Conservation (phyloP, 2,329 filamentous ascomycete genomes). For the Ceratocystiopsis brevicomis region DNA sequence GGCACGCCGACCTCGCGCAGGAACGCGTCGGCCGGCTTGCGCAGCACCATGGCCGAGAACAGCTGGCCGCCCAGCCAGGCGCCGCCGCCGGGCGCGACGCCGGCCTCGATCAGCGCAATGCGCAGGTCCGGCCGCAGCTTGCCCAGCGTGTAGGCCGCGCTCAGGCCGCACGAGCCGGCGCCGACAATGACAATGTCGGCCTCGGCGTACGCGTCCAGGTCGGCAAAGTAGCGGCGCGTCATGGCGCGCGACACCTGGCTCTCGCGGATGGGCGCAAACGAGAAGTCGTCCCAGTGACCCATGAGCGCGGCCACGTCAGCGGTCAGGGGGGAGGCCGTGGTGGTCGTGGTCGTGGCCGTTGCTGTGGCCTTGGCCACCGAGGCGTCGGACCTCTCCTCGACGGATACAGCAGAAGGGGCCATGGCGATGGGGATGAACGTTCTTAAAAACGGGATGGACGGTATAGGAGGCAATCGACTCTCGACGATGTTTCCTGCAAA, state of each 20-base stretch:
- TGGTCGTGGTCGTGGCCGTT: neutral
- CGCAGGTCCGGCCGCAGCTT: slow-evolving; percentile 74
- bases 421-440: slow-evolving; percentile 23
- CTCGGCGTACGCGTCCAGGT: slow-evolving; percentile 78
- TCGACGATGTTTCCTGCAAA: slow-evolving; percentile 14
- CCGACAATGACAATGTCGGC: slow-evolving; percentile 88
- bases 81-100: slow-evolving; percentile 70
- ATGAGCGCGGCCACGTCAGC: slow-evolving; percentile 24
- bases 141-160: slow-evolving; percentile 66
- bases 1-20: slow-evolving; percentile 63
- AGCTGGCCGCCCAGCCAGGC: slow-evolving; percentile 90
- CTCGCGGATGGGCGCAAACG: slow-evolving; percentile 75
- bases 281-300: slow-evolving; percentile 70
- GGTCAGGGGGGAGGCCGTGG: slow-evolving; percentile 9
- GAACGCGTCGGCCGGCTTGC: slow-evolving; percentile 78
- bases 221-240: slow-evolving; percentile 81
- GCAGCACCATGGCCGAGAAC: slow-evolving; percentile 90
- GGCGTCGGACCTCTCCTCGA: neutral
- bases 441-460: too few relatives aligned
- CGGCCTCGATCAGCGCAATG: slow-evolving; percentile 79
- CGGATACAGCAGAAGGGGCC: slow-evolving; percentile 48
- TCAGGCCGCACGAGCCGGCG: slow-evolving; percentile 67
- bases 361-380: slow-evolving; percentile 23
- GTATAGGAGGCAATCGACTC: too few relatives aligned
- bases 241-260: slow-evolving; percentile 84